Evolutionary conservation across 257 asterid species (phyloP).

Genomic region (Verbena officinalis): DNA sequence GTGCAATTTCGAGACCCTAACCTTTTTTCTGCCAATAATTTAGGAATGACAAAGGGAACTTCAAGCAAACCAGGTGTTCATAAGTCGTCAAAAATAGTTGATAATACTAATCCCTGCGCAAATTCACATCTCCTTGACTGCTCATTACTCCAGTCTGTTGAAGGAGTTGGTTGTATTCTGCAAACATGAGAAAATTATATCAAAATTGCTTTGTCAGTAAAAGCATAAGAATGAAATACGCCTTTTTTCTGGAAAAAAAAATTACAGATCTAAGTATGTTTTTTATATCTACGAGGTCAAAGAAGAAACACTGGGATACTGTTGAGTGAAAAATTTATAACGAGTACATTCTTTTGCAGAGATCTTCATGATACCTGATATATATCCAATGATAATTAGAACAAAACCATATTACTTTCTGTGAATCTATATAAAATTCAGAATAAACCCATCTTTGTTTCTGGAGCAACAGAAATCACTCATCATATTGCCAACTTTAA

Average conservation of each 20-base stretch:
- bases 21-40: not conserved
- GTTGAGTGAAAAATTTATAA: too few species aligned
- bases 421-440: not conserved
- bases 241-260: not conserved
- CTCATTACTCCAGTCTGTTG: slow-evolving; percentile 33
- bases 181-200: not conserved
- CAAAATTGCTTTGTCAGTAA: not conserved
- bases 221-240: not conserved
- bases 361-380: too few species aligned
- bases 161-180: slow-evolving; percentile 33
- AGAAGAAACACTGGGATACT: too few species aligned
- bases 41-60: slow-evolving; percentile 12
- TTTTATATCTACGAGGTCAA: not conserved
- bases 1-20: not conserved
- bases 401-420: not conserved
- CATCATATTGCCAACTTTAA: not conserved
- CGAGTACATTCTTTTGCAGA: too few species aligned
- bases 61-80: slow-evolving; percentile 22
- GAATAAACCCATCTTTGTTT: not conserved
- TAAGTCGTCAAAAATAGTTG: slow-evolving; percentile 39
- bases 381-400: not conserved
- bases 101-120: slow-evolving; percentile 31
- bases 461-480: not conserved
- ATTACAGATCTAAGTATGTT: too few species aligned
- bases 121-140: slow-evolving; percentile 36